These are phyloP conservation scores for Xanthoparmelia taractica DNA, from an alignment of 495 filamentous ascomycete genomes.

Conservation along the genomic window DNA sequence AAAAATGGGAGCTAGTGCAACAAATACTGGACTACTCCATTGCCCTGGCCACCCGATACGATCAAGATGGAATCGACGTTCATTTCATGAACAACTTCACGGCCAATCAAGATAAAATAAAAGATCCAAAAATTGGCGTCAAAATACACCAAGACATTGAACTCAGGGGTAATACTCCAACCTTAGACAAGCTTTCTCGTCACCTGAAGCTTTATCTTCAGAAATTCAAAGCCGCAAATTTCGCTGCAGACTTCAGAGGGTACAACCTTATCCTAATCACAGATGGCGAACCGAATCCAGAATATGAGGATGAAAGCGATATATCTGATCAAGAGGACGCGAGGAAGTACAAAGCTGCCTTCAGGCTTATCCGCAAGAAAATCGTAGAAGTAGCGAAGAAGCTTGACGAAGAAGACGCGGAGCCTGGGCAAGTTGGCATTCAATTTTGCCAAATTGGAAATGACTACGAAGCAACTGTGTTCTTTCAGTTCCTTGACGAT, in stretches of 20 bases:
- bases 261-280: constrained; percentile 10
- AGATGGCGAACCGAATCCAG: constrained; percentile 4
- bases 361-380: constrained; percentile 7
- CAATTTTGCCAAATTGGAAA: constrained; percentile 4
- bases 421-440: neutral
- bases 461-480: neutral
- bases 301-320: neutral
- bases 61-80: neutral
- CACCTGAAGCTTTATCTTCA: neutral
- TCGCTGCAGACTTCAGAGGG: neutral
- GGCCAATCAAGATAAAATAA: neutral
- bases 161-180: neutral
- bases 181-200: neutral
- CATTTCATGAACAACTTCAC: neutral
- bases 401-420: neutral
- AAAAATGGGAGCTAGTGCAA: constrained; percentile 1
- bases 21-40: neutral
- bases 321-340: constrained; percentile 5
- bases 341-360: neutral
- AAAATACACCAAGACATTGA: neutral
- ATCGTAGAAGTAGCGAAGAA: constrained; percentile 3
- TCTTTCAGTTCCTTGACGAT: constrained; percentile 2
- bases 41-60: neutral
- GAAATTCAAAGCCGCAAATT: neutral
- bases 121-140: neutral